Conservation (phyloP, 1,139 yeast species). For the Magnusiomyces ingens region DNA sequence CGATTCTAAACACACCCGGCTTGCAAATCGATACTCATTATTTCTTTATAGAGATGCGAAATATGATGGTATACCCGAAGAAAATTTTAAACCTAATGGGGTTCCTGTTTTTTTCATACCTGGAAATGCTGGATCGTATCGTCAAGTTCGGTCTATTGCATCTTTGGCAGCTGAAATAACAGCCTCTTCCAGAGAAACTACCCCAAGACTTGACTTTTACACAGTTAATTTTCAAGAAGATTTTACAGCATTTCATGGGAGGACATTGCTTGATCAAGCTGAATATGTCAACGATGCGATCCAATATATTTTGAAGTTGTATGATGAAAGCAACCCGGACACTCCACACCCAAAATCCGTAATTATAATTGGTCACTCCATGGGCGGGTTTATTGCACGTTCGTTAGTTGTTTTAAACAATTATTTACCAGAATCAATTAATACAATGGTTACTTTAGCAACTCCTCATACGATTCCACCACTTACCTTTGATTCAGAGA, state of each 20-base stretch:
- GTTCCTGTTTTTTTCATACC: constrained; percentile 90
- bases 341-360: constrained; percentile 55
- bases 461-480: constrained; percentile 95
- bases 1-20: constrained; percentile 60
- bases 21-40: constrained; percentile 73
- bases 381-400: constrained; percentile 94
- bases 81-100: constrained; percentile 48
- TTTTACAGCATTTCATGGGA: constrained; percentile 93
- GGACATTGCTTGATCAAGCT: constrained; percentile 89
- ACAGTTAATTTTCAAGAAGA: constrained; percentile 94
- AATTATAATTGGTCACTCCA: constrained; percentile 81
- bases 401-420: constrained; percentile 74
- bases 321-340: constrained; percentile 29
- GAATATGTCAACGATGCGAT: constrained; percentile 89
- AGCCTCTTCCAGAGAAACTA: constrained; percentile 5
- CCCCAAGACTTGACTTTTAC: constrained; percentile 55
- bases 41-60: constrained; percentile 67
- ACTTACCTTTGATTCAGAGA: constrained; percentile 89
- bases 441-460: constrained; percentile 79
- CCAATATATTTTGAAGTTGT: constrained; percentile 62
- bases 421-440: constrained; percentile 62
- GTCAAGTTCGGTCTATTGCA: constrained; percentile 89
- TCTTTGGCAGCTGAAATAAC: constrained; percentile 43
- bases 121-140: constrained; percentile 93
- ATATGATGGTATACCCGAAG: constrained; percentile 36